These are phyloP conservation scores for Hymenoscyphus albidus DNA, from an alignment of 2,329 filamentous ascomycete species.

Conservation along the genomic window DNA sequence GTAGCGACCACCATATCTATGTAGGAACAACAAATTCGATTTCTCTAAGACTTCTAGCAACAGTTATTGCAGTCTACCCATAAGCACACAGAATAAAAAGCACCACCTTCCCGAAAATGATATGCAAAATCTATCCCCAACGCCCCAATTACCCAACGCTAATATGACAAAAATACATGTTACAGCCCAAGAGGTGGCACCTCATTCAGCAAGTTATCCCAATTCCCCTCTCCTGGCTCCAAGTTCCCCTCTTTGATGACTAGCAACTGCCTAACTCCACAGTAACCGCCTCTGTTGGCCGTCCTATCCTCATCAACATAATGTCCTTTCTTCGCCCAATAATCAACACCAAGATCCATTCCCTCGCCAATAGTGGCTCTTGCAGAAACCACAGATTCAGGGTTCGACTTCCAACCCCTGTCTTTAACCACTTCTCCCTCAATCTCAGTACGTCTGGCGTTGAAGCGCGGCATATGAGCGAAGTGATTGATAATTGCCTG, in stretches of 20 bases:
- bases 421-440: conserved; percentile 53
- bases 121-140: not conserved
- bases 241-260: conserved; percentile 36
- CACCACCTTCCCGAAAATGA: not conserved
- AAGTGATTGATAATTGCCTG: conserved; percentile 56
- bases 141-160: not conserved
- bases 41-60: not conserved
- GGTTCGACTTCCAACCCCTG: conserved; percentile 43
- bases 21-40: not conserved
- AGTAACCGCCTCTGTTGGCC: conserved; percentile 52
- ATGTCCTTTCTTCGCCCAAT: conserved; percentile 33
- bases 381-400: conserved; percentile 24
- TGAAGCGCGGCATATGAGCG: conserved; percentile 54
- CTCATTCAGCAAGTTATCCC: conserved; percentile 32
- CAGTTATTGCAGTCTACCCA: not conserved
- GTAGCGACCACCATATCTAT: no score
- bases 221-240: conserved; percentile 32
- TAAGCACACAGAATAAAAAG: not conserved
- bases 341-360: conserved; percentile 18
- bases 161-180: not conserved
- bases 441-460: conserved; percentile 56
- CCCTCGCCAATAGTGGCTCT: conserved; percentile 25
- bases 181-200: conserved; percentile 24
- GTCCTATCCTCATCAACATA: conserved; percentile 43
- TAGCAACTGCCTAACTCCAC: conserved; percentile 51